Evolutionary conservation across 208 protist genomes (phyloP), one percentile per base, ranked within the genome.

Genomic region (Crithidia fasciculata): DNA sequence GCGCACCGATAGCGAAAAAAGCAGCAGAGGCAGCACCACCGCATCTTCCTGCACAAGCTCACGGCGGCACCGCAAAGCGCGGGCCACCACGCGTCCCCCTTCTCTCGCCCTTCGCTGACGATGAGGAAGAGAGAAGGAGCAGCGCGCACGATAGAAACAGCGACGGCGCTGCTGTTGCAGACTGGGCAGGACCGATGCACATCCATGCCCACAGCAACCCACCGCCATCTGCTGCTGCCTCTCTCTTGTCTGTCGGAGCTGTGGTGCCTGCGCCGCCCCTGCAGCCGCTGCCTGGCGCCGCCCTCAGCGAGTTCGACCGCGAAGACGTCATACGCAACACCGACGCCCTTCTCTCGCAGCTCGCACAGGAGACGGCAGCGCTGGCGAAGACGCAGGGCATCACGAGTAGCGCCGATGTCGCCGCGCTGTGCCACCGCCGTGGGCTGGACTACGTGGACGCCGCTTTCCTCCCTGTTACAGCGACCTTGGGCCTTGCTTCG

Each of bases 361-460:
- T 84, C 45, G 71, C 69, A 5, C 53, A 58, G 36, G 79, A 84
- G 60, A 60, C 75, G 5, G 28, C 57, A n/a, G 57, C 59, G 8
- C 72, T 87, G 58, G 74, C 83, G 2, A 56, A 36, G 39, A 63
- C 18, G 5, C 52, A 75, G 36, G 67, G 70, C 12, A 47, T 61
- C 8, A 45, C 28, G 39, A 36, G 60, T 19, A 62, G 75, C 18
- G 39, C 72, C 8, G 73, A 62, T 36, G 40, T 87, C 4, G 87
- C 87, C 5, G 81, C 76, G 43, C 60, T 82, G 52, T 92, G 87
- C 62, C 40, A 40, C 56, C 64, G 57, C 41, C 76, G 67, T 28
- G 81, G 80, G 7, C 56, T 92, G 36, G 76, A 85, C 68, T 92
- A 92, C 73, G 69, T 92, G 8, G 87, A 92, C 52, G 58, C 57